Evolutionary conservation across 2,329 filamentous ascomycete species (phyloP), one percentile per base, ranked within the genome.

Genomic region (Metarhizium guizhouense): DNA sequence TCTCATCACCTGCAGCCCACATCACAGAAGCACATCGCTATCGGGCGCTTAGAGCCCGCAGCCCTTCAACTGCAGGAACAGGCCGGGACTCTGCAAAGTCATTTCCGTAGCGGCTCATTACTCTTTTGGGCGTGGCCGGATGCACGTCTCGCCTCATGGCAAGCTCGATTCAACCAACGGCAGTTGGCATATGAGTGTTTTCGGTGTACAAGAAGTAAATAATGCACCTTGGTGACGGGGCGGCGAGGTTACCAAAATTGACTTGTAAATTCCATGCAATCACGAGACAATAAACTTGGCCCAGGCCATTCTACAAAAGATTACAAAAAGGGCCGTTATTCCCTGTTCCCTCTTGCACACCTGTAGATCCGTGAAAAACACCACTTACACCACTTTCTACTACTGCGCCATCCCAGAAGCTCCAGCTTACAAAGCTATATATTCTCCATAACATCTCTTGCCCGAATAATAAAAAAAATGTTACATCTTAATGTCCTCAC

Each of bases 401-500:
- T 25, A 25, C 25, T 25, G 25, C 25, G 25, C 25, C 25, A 25
- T 25, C 25, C 3, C 4, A 25, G 25, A 25, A 25, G 25, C 25
- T 25, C 25, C 25, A 25, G 1, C 25, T 25, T 25, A 25, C 25
- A 25, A 25, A 25, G 25, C 25, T 25, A 25, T 25, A 25, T 25
- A 4, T 25, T 25, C 25, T 25, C 25, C 25, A 25, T 25, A 25
- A 25, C 3, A 25, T 25, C 25, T 25, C 25, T 25, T 25, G 25
- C 25, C 25, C 25, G 25, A 25, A 25, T 25, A 25, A 25, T 25
- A 25, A 25, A 25, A 25, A 45, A n/a, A 18, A 56, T 56, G 55
- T 47, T 51, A 30, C 47, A 40, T 51, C 38, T 42, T n/a, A 36
- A 38, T 25, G 43, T 58, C 47, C 13, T 63, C 45, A 49, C 65